Percentiles rank a stretch among this genome's conserved stretches.
Evolutionary conservation across 2,329 filamentous ascomycete species (phyloP).

Genomic region (Aspergillus sp.): DNA sequence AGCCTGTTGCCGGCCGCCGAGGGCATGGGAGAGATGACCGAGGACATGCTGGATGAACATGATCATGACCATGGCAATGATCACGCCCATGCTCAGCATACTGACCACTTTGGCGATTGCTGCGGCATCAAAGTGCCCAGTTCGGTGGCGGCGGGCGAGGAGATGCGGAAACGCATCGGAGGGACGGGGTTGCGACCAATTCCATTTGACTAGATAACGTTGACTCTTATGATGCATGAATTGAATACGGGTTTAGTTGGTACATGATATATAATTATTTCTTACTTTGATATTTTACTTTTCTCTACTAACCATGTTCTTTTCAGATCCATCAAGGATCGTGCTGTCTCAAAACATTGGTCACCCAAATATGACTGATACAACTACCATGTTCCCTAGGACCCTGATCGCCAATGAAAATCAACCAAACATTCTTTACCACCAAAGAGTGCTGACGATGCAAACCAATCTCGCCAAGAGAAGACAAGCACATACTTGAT

Average conservation of each 20-base stretch:
- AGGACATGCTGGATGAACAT: slow-evolving; percentile 56
- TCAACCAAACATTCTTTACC: too few species aligned
- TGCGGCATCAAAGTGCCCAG: slow-evolving; percentile 98
- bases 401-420: too few species aligned
- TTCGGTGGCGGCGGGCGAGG: slow-evolving; percentile 84
- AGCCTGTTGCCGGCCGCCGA: slow-evolving; percentile 75
- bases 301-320: too few species aligned
- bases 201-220: slow-evolving; percentile 44
- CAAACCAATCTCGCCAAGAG: too few species aligned
- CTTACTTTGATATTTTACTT: too few species aligned
- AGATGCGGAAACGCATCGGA: slow-evolving; percentile 73
- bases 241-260: neutral
- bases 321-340: too few species aligned
- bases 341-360: too few species aligned
- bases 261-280: neutral
- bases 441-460: too few species aligned
- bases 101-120: slow-evolving; percentile 81
- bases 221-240: neutral
- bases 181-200: slow-evolving; percentile 63
- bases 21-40: slow-evolving; percentile 64
- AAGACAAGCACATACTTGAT: too few species aligned
- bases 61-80: slow-evolving; percentile 65
- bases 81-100: slow-evolving; percentile 62
- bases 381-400: too few species aligned
- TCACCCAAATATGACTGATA: too few species aligned